Evolutionary conservation across 768 basidiomycete genomes (phyloP).

Genomic region (Termitomyces sp.): DNA sequence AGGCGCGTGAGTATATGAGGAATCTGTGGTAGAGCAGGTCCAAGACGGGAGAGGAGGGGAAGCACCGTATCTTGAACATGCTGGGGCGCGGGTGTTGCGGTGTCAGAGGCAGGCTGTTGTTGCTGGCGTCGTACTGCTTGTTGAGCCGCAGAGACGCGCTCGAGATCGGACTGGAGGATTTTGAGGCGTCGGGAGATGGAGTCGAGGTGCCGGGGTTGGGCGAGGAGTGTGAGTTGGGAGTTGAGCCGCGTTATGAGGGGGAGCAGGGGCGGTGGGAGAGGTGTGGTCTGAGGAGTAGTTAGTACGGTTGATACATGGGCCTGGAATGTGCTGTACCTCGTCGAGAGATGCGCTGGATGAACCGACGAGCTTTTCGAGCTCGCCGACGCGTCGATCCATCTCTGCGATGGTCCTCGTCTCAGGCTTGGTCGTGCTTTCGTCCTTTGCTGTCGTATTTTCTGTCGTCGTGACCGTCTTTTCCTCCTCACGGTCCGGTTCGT

Average conservation of each 20-base stretch:
- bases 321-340: slow-evolving; percentile 53
- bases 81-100: slow-evolving; percentile 25
- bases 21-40: slow-evolving; percentile 74
- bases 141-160: slow-evolving; percentile 59
- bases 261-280: slow-evolving; percentile 78
- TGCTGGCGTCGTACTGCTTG: slow-evolving; percentile 43
- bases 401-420: slow-evolving; percentile 58
- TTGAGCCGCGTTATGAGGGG: slow-evolving; percentile 81
- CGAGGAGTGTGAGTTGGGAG: slow-evolving; percentile 81
- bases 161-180: slow-evolving; percentile 87
- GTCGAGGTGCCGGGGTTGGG: slow-evolving; percentile 95
- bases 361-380: slow-evolving; percentile 82
- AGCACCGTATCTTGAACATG: slow-evolving; percentile 58
- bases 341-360: slow-evolving; percentile 77
- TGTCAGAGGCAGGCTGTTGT: slow-evolving; percentile 33
- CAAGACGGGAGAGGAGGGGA: slow-evolving; percentile 67
- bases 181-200: slow-evolving; percentile 93
- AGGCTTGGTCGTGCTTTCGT: slow-evolving; percentile 27
- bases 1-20: slow-evolving; percentile 90
- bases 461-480: slow-evolving; percentile 15
- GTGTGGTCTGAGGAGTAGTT: slow-evolving; percentile 48
- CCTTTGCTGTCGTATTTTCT: slow-evolving; percentile 6
- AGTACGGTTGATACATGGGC: neutral
- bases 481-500: slow-evolving; percentile 22
- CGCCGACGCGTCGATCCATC: slow-evolving; percentile 81